Percentiles rank a stretch among this genome's conserved stretches.
Conservation (phyloP, 208 protist genomes). For the Trypanosoma avium region DNA sequence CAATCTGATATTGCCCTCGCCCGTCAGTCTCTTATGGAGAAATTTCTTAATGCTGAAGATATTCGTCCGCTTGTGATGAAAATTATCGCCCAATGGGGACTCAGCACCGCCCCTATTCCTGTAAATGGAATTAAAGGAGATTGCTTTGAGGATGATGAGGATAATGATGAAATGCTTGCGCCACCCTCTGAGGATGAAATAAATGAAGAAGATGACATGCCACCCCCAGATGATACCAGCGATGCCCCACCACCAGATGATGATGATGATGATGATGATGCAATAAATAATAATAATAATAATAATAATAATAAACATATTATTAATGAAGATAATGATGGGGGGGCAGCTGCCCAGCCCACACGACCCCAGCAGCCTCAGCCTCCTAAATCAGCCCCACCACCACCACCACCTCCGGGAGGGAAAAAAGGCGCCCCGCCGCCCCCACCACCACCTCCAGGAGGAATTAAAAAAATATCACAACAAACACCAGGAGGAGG, state of each 20-base stretch:
- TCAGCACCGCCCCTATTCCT: too few species aligned
- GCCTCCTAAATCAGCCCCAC: background rate
- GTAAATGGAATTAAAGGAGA: background rate
- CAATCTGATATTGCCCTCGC: conserved; percentile 2
- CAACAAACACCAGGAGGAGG: background rate
- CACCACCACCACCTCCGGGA: conserved; percentile 2
- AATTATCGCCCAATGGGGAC: too few species aligned
- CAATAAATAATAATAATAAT: background rate
- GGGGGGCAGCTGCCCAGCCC: background rate
- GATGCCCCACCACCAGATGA: conserved; percentile 20
- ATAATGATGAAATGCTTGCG: conserved; percentile 10
- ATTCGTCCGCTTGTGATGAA: conserved; percentile 12
- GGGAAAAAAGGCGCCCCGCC: conserved; percentile 17
- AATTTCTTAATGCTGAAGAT: conserved; percentile 24
- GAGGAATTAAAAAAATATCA: conserved; percentile 12
- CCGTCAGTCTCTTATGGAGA: conserved; percentile 18
- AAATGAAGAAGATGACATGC: conserved; percentile 16
- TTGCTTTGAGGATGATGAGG: conserved; percentile 4
- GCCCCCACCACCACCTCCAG: conserved; percentile 22
- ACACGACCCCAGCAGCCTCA: background rate
- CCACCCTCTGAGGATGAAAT: conserved; percentile 20
- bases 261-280: conserved; percentile 4
- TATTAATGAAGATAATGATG: background rate
- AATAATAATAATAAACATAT: background rate
- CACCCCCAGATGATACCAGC: conserved; percentile 18